phyloP scores from a whole-genome alignment of 192 early-diverging fungal genomes.

The Phlyctochytrium bullatum region DNA sequence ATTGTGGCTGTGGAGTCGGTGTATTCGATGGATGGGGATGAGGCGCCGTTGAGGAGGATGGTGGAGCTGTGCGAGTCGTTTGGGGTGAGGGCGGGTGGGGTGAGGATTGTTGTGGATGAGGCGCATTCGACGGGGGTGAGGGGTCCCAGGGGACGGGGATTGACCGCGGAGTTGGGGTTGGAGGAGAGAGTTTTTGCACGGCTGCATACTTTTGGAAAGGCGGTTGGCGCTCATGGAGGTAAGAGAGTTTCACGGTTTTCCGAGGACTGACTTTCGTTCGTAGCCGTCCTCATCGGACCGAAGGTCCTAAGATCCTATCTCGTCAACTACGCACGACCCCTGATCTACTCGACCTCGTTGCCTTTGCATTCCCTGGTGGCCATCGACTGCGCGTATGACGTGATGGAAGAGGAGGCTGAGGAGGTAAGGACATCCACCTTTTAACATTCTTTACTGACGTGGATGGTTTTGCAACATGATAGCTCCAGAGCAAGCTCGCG shows the following conservation, averaged over 20 bases:
- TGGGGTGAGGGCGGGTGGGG: conserved; percentile 41
- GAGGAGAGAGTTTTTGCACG: conserved; percentile 68
- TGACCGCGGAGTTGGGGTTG: conserved; percentile 62
- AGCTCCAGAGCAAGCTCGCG: conserved; percentile 44
- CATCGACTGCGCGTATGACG: conserved; percentile 64
- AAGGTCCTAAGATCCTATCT: conserved; percentile 62
- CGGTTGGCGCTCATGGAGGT: conserved; percentile 77
- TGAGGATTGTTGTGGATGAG: conserved; percentile 77
- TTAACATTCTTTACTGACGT: background rate
- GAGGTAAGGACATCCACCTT: conserved; percentile 39
- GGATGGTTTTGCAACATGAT: background rate
- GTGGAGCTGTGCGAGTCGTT: conserved; percentile 44
- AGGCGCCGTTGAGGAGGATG: conserved; percentile 66
- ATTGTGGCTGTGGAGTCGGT: conserved; percentile 75
- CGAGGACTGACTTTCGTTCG: background rate
- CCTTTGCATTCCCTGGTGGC: conserved; percentile 62
- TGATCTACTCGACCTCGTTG: conserved; percentile 81
- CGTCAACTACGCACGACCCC: conserved; percentile 77
- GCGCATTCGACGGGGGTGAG: conserved; percentile 79
- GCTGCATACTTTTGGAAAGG: conserved; percentile 83
- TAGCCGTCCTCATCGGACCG: conserved; percentile 72
- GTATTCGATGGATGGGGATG: conserved; percentile 85
- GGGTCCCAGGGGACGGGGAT: conserved; percentile 65
- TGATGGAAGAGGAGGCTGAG: conserved; percentile 50
- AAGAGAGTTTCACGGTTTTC: background rate